Base-by-base conservation (phyloP, 305 asterid species). In the Lippia alba region DNA sequence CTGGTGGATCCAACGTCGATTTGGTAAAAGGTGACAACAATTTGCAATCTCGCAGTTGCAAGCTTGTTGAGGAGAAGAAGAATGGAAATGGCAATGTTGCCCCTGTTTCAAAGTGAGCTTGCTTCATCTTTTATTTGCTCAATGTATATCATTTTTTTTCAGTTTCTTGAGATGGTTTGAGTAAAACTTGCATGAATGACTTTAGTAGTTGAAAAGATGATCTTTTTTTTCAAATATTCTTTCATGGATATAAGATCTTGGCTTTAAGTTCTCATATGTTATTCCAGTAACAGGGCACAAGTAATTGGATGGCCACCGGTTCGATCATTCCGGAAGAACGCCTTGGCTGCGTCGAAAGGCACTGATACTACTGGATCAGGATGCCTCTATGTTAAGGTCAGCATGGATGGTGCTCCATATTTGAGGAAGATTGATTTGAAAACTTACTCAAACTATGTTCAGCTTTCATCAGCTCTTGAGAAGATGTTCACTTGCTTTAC, bases 381-480 rank as follows among this genome's bases (percentile, higher is more conserved):
- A 60, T 84, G 91, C 71, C 85, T 89, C 7, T 91, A 78, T 70
- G 96, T 91, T 14, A 91, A 91, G 81, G 96, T 91, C 34, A 89
- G 97, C 76, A 85, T 92, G 97, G 97, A 91, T 75, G 97, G 96
- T 66, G 97, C 97, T 76, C 96, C 97, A 8, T 91, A 91, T 71
- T 72, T 92, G 79, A 90, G 98, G 77, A 92, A 92, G 88, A 85
- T 90, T 50, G 96, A 92, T 76, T 91, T 90, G 63, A 90, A 85
- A 67, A 84, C 85, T 14, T 90, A 81, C 74, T 4, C 76, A 69
- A 83, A 75, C 83, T 92, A 92, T 61, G 77, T 85, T 0, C 81
- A 88, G 64, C 86, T 92, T 56, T 90, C 98, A 20, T 81, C 91
- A 5, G 96, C 97, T 73, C 94, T 92, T 15, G 93, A 90, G 89